Evolutionary conservation across 768 basidiomycete species (phyloP), one percentile per base, ranked within the genome.

Genomic region (Kwoniella botswanensis): DNA sequence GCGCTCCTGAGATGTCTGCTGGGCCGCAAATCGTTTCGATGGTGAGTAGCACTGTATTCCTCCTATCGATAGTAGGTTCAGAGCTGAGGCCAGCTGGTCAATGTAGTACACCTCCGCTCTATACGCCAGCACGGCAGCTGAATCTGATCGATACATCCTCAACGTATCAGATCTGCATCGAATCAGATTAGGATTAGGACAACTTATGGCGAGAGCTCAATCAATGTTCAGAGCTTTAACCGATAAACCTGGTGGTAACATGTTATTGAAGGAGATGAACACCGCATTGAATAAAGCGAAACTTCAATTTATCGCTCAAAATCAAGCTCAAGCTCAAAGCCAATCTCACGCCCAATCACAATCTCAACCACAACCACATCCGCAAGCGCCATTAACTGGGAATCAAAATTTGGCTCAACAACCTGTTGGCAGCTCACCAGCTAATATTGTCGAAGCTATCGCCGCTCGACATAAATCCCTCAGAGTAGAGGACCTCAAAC

Each of bases 401-500:
- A 52, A 29, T 12, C 60, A 62, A 43, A 29, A 4, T 58, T 21
- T 56, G 18, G 24, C 68, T 43, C 58, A 46, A 42, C 46, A 58
- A 18, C 52, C 52, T 26, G 57, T 24, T 21, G 65, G 29, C 1
- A 42, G 53, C 50, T 50, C 64, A 2, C 56, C 64, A 11, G 56
- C 52, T 15, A 71, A 71, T 22, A 11, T 65, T 10, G 58, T 61
- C 2, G 73, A 74, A 43, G 73, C 70, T 4, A 67, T 76, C 29
- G 74, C 74, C 2, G 63, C 76, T 5, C 60, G 77, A 52, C 76
- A 75, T 7, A 77, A 76, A 35, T 72, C 75, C 9, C 68, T 80
- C 1, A 69, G 77, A n/a, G 75, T 80, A 2, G 79, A 80, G 63
- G 79, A 80, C 61, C 71, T 80, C 58, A 80, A 80, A 58, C 79